Percentiles rank a stretch among this genome's conserved stretches.
Evolutionary conservation across 345 rosid species (phyloP).

Genomic region (Populus davidiana): DNA sequence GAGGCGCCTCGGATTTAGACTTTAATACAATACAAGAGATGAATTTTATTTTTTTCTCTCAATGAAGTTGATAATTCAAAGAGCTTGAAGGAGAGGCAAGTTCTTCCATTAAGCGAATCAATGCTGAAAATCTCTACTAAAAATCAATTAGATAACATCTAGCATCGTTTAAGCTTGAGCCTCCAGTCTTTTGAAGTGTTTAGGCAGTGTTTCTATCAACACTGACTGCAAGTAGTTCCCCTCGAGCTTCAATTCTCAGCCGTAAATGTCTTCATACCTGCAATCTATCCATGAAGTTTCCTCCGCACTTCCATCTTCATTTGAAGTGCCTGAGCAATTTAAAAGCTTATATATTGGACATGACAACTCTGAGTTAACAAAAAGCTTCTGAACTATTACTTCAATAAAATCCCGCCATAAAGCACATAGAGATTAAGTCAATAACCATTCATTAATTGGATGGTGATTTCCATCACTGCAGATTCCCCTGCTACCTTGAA

Average conservation of each 20-base stretch:
- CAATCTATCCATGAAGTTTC: conserved; percentile 83
- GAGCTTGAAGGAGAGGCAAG: conserved; percentile 71
- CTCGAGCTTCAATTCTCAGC: conserved; percentile 94
- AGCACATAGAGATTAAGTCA: background rate
- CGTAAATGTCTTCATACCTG: conserved; percentile 92
- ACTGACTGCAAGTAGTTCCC: conserved; percentile 81
- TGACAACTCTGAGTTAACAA: conserved; percentile 13
- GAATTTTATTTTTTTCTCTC: too few relatives aligned
- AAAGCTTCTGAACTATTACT: background rate
- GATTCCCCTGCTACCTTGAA: too few relatives aligned
- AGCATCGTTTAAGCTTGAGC: too few relatives aligned
- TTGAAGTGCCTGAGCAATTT: conserved; percentile 76
- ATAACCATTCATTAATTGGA: conserved; percentile 61
- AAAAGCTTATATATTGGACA: conserved; percentile 47
- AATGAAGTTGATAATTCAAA: too few relatives aligned
- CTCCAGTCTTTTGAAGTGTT: background rate
- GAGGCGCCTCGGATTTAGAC: too few relatives aligned
- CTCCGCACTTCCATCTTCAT: conserved; percentile 90
- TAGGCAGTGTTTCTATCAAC: conserved; percentile 72
- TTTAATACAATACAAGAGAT: too few relatives aligned
- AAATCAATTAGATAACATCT: too few relatives aligned
- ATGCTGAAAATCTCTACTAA: conserved; percentile 36
- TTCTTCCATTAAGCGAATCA: conserved; percentile 83
- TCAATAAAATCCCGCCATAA: conserved; percentile 11
- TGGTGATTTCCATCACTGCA: too few relatives aligned